Conservation (phyloP, 768 basidiomycete species). For the Phaffia australis region DNA sequence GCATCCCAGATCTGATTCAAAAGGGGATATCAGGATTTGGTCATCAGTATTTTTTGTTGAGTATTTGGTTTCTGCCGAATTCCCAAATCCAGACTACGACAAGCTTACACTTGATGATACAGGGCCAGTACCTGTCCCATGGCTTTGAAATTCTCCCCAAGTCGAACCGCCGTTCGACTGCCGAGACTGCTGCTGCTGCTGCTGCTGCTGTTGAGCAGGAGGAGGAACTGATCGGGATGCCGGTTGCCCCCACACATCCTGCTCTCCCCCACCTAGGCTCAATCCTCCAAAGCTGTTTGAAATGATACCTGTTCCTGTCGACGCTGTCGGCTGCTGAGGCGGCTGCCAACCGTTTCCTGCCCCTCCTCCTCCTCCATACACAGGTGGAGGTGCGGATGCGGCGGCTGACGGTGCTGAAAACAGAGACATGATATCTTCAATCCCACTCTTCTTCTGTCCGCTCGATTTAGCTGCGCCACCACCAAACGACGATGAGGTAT, state of each 20-base stretch:
- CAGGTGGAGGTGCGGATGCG: slow-evolving; percentile 6
- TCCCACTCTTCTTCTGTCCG: slow-evolving; percentile 8
- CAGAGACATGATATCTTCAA: slow-evolving; percentile 24
- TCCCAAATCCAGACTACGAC: background rate
- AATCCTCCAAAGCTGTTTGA: slow-evolving; percentile 14
- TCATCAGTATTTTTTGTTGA: background rate
- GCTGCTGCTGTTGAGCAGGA: slow-evolving; percentile 1
- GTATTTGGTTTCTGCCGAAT: background rate
- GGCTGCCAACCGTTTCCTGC: background rate
- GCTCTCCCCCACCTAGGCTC: background rate
- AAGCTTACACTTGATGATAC: background rate
- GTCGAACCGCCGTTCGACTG: slow-evolving; percentile 12
- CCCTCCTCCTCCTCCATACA: background rate
- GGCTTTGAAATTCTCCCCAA: too few relatives aligned
- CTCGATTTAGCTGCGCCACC: background rate
- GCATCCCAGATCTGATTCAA: slow-evolving; percentile 11
- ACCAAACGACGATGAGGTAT: slow-evolving; percentile 27
- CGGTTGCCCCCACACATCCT: slow-evolving; percentile 6
- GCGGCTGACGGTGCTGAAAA: slow-evolving; percentile 18
- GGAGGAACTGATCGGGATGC: background rate
- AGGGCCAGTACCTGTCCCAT: background rate
- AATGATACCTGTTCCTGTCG: background rate
- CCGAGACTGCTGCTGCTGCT: slow-evolving; percentile 11
- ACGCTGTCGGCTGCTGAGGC: too few relatives aligned
- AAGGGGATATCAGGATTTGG: background rate